A percentile compares a stretch with the other conserved stretches of the same genome.
phyloP scores from a whole-genome alignment of 1,284 basidiomycete species.

The Mycena sp. region DNA sequence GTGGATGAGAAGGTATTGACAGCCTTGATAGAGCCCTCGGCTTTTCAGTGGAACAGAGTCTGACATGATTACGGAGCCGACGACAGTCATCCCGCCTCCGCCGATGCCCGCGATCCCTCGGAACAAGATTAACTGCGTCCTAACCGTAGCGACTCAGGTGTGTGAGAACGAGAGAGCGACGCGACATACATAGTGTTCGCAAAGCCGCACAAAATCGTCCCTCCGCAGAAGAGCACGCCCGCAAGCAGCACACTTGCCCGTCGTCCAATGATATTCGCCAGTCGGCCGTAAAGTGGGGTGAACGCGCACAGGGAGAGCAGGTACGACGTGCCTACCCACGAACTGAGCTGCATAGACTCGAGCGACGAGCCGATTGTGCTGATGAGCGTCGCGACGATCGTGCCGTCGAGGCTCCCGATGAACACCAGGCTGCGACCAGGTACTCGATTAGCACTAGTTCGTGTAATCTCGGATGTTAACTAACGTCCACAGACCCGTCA shows the following conservation, averaged over 20 bases:
- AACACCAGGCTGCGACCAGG: constrained; percentile 19
- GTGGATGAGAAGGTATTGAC: constrained; percentile 8
- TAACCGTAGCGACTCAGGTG: no score
- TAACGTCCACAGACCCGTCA: constrained; percentile 30
- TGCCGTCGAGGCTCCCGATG: constrained; percentile 28
- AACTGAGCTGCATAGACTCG: constrained; percentile 29
- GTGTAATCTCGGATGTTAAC: background rate
- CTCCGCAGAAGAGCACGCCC: constrained; percentile 18
- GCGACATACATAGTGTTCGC: constrained; percentile 17
- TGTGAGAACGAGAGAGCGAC: no score
- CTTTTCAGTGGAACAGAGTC: constrained; percentile 30
- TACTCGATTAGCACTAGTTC: background rate
- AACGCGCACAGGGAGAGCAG: constrained; percentile 28
- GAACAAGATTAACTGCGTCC: constrained; percentile 22
- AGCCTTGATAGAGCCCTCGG: constrained; percentile 31
- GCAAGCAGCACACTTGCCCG: constrained; percentile 25
- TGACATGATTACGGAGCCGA: constrained; percentile 27
- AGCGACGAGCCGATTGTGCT: constrained; percentile 29
- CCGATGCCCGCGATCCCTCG: constrained; percentile 29
- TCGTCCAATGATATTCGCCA: constrained; percentile 28
- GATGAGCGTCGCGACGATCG: constrained; percentile 31
- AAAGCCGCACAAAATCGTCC: constrained; percentile 26
- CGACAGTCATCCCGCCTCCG: constrained; percentile 28
- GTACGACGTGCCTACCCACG: constrained; percentile 32
- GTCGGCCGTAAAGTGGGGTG: constrained; percentile 30